A percentile compares a stretch with the other conserved stretches of the same genome.
These are phyloP conservation scores for Termitomyces titanicus DNA, from an alignment of 768 basidiomycete genomes.

Conservation along the genomic window DNA sequence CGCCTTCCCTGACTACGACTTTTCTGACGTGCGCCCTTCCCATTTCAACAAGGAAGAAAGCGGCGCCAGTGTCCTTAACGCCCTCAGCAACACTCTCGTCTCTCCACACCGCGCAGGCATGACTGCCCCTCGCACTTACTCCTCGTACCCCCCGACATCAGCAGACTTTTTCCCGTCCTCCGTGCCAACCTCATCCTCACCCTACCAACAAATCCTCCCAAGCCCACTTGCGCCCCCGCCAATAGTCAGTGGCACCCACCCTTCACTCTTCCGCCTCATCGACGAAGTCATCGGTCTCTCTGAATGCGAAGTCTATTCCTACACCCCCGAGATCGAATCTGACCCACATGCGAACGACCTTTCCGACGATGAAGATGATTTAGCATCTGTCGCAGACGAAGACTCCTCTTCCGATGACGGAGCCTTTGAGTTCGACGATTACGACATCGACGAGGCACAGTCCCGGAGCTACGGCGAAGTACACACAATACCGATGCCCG, in stretches of 20 bases:
- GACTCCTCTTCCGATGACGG: conserved; percentile 72
- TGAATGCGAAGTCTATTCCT: conserved; percentile 95
- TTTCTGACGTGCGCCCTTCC: conserved; percentile 85
- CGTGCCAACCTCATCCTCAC: conserved; percentile 69
- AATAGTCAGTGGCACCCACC: conserved; percentile 82
- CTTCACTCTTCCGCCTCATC: conserved; percentile 81
- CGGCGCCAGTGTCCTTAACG: conserved; percentile 75
- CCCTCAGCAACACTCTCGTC: conserved; percentile 79
- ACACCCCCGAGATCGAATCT: conserved; percentile 87
- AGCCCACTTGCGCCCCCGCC: conserved; percentile 71
- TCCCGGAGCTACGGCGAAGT: conserved; percentile 34
- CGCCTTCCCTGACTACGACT: conserved; percentile 97
- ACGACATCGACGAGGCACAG: conserved; percentile 63
- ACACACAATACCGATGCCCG: conserved; percentile 35
- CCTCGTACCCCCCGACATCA: conserved; percentile 75
- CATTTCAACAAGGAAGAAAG: conserved; percentile 87
- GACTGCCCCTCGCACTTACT: conserved; percentile 76
- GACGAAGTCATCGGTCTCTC: conserved; percentile 86
- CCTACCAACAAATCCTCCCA: conserved; percentile 49
- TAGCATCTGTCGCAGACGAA: conserved; percentile 61
- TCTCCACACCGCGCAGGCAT: conserved; percentile 66
- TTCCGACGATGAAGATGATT: conserved; percentile 75
- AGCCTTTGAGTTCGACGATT: conserved; percentile 77
- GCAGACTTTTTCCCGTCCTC: conserved; percentile 76
- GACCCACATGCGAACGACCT: conserved; percentile 91